These are phyloP conservation scores for Leccinum barrowsii DNA, from an alignment of 768 basidiomycete genomes.

Conservation along the genomic window DNA sequence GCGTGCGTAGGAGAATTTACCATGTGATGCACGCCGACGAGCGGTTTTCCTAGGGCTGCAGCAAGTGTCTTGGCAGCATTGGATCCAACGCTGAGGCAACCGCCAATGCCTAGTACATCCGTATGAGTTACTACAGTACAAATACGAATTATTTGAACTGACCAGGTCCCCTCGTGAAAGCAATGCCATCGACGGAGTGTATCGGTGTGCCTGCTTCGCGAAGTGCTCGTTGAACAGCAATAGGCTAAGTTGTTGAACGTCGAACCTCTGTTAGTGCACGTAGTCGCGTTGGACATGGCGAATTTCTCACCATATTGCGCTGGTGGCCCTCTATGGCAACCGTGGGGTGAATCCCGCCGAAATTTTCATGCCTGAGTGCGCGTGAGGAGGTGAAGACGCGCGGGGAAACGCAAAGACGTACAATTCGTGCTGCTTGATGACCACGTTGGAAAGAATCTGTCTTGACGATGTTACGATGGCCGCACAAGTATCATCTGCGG, in stretches of 20 bases:
- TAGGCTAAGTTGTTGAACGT: constrained; percentile 47
- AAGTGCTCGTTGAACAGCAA: constrained; percentile 67
- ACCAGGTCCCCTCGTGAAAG: constrained; percentile 89
- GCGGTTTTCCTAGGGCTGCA: constrained; percentile 68
- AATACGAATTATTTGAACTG: constrained; percentile 3
- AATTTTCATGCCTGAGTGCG: constrained; percentile 23
- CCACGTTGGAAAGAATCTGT: constrained; percentile 76
- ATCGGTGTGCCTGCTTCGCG: constrained; percentile 56
- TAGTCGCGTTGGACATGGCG: neutral
- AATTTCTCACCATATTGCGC: constrained; percentile 57
- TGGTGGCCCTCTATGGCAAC: constrained; percentile 78
- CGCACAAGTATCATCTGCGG: constrained; percentile 92
- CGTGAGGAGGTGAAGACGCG: neutral
- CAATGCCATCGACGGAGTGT: constrained; percentile 76
- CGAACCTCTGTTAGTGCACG: neutral
- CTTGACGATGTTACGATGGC: constrained; percentile 75
- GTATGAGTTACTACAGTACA: neutral
- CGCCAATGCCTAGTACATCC: constrained; percentile 56
- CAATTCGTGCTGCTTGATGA: constrained; percentile 76
- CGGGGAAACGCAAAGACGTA: constrained; percentile 26
- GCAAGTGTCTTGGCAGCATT: constrained; percentile 87
- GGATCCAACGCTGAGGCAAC: constrained; percentile 74
- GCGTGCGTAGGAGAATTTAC: constrained; percentile 37
- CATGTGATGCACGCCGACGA: constrained; percentile 96
- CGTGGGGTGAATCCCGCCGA: constrained; percentile 76